A percentile compares a stretch with the other conserved stretches of the same genome.
These are phyloP conservation scores for Nemania serpens DNA, from an alignment of 2,329 filamentous ascomycete genomes.

Conservation along the genomic window DNA sequence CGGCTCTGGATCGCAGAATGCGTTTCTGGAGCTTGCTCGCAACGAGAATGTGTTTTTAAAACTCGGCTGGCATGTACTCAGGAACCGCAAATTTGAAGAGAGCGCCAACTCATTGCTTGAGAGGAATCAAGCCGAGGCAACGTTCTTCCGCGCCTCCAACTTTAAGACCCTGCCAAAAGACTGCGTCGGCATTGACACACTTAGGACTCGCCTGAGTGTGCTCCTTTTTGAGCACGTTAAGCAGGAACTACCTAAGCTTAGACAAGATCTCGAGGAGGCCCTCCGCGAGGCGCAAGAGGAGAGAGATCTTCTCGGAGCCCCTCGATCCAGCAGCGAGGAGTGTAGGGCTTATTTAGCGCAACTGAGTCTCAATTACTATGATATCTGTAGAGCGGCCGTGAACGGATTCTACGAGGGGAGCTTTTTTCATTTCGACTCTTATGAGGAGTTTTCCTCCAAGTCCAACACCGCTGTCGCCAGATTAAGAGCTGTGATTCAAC, in stretches of 20 bases:
- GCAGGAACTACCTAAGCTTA: conserved; percentile 10
- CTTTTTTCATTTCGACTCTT: conserved; percentile 33
- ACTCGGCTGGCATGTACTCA: conserved; percentile 55
- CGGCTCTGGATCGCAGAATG: conserved; percentile 43
- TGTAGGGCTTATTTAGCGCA: conserved; percentile 15
- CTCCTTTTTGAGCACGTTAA: conserved; percentile 19
- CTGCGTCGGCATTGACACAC: not conserved
- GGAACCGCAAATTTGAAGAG: conserved; percentile 41
- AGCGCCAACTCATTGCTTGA: not conserved
- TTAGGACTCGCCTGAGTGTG: conserved; percentile 9
- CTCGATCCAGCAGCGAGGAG: conserved; percentile 2
- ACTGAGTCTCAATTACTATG: conserved; percentile 37
- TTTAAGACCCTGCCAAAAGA: conserved; percentile 10
- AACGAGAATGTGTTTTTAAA: conserved; percentile 49
- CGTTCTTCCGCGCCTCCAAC: conserved; percentile 6
- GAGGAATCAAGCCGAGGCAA: not conserved
- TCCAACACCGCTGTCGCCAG: conserved; percentile 27
- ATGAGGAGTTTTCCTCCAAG: conserved; percentile 25
- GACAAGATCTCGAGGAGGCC: conserved; percentile 3
- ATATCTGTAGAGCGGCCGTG: conserved; percentile 39
- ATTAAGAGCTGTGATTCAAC: conserved; percentile 37
- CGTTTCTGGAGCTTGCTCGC: conserved; percentile 43
- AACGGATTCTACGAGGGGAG: conserved; percentile 41
- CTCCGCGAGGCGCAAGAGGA: not conserved
- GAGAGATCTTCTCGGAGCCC: not conserved